Conservation (phyloP, 208 protist species). For the Leishmania lainsoni region DNA sequence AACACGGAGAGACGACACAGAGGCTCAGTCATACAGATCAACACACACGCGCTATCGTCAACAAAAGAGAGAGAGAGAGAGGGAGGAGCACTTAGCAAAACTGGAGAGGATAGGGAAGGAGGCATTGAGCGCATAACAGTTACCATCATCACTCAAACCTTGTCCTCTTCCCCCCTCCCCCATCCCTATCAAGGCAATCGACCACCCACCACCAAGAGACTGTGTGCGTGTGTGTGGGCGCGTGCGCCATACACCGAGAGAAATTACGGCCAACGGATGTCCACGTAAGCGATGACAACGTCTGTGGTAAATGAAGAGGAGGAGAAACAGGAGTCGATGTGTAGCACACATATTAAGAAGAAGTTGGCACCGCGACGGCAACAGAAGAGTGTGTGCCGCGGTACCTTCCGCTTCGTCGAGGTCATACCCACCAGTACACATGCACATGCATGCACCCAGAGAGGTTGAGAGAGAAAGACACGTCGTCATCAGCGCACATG, state of each 20-base stretch:
- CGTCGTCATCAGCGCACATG: not conserved
- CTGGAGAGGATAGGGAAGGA: not conserved
- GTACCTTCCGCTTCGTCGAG: not conserved
- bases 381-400: not conserved
- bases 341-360: not conserved
- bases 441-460: not conserved
- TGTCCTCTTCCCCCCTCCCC: not conserved
- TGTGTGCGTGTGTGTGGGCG: not conserved
- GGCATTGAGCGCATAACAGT: not conserved
- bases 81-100: not conserved
- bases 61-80: not conserved
- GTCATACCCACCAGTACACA: not conserved
- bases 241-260: not conserved
- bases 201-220: not conserved
- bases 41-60: not conserved
- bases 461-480: not conserved
- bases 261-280: not conserved
- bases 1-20: not conserved
- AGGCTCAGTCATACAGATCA: not conserved
- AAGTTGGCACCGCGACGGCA: not conserved
- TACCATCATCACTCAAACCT: not conserved
- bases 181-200: not conserved
- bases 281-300: not conserved
- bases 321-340: not conserved
- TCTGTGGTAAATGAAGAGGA: not conserved